phyloP scores from a whole-genome alignment of 2,329 filamentous ascomycete species.

The Akanthomyces uredinophilus region DNA sequence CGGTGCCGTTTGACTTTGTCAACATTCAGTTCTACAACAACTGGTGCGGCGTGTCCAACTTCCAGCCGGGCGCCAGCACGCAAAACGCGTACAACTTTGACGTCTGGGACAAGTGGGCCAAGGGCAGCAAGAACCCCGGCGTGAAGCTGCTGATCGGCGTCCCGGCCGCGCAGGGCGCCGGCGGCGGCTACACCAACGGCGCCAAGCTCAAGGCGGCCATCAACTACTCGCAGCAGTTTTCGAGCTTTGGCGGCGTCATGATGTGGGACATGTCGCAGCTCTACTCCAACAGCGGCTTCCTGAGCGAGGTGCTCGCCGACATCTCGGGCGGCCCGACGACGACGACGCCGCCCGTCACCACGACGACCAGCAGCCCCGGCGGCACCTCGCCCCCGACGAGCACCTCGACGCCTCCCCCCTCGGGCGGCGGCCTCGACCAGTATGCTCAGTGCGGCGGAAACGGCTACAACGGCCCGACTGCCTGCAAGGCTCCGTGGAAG shows the following conservation, averaged over 20 bases:
- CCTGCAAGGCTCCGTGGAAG: slow-evolving; percentile 21
- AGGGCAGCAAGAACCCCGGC: slow-evolving; percentile 50
- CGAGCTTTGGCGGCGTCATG: slow-evolving; percentile 63
- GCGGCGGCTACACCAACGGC: slow-evolving; percentile 49
- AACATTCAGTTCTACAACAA: slow-evolving; percentile 68
- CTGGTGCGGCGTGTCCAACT: slow-evolving; percentile 55
- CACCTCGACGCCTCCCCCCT: slow-evolving; percentile 10
- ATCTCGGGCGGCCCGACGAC: slow-evolving; percentile 22
- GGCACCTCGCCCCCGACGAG: background rate
- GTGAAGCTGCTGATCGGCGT: slow-evolving; percentile 60
- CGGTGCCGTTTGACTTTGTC: slow-evolving; percentile 54
- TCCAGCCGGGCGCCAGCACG: slow-evolving; percentile 34
- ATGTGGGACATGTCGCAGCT: slow-evolving; percentile 63
- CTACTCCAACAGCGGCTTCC: slow-evolving; percentile 53
- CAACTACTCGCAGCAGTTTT: slow-evolving; percentile 47
- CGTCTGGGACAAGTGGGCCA: slow-evolving; percentile 63
- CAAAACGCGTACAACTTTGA: slow-evolving; percentile 57
- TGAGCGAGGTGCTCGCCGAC: slow-evolving; percentile 38
- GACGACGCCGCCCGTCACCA: background rate
- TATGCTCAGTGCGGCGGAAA: slow-evolving; percentile 24
- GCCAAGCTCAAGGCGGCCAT: slow-evolving; percentile 45
- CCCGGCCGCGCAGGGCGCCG: slow-evolving; percentile 50
- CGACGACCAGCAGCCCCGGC: background rate
- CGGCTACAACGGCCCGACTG: slow-evolving; percentile 20
- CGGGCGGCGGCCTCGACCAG: slow-evolving; percentile 19